Evolutionary conservation across 768 basidiomycete species (phyloP), one percentile per base, ranked within the genome.

Genomic region (Tylopilus sp.): DNA sequence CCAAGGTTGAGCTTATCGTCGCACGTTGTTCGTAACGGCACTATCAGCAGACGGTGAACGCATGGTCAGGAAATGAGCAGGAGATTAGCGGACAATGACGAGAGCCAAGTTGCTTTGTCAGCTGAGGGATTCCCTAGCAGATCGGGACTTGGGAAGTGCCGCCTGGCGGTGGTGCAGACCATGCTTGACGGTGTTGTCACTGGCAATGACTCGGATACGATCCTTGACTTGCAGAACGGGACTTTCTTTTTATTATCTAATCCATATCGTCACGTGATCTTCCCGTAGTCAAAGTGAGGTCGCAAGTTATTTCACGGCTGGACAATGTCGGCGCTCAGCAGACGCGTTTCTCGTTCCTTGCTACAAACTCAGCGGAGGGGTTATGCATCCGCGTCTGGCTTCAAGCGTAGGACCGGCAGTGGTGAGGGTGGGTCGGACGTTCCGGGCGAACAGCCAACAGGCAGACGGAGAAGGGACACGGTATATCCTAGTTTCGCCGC

Each of bases 391-490:
- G 29, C 17, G 7, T 28, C 61, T 47, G 33, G 64, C 7, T 66
- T 60, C 9, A 63, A 66, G 47, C 63, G 63, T 55, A 64, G 55
- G 49, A 31, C 26, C 1, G 57, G 63, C n/a, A 37, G 26, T 6
- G 48, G 57, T 24, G 54, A 61, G 6, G 62, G 50, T 16, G 3
- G 40, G 21, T 26, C 49, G 41, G 59, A 66, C n/a, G 45, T 29
- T 26, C 36, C 51, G 26, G 56, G 53, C 17, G 62, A 67, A 24
- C 63, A 60, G 29, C 56, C 63, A 34, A 57, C 60, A 31, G 45
- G 48, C 30, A 62, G 65, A 31, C 56, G 63, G 51, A 65, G 56
- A 49, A 64, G 59, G 51, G 63, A 65, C 54, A 65, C 63, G 25
- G 63, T 56, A 47, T 6, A 54, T 14, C 8, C 10, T 36, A 10